Conservation (phyloP, 2,329 filamentous ascomycete genomes). For the Colletotrichum camelliae region DNA sequence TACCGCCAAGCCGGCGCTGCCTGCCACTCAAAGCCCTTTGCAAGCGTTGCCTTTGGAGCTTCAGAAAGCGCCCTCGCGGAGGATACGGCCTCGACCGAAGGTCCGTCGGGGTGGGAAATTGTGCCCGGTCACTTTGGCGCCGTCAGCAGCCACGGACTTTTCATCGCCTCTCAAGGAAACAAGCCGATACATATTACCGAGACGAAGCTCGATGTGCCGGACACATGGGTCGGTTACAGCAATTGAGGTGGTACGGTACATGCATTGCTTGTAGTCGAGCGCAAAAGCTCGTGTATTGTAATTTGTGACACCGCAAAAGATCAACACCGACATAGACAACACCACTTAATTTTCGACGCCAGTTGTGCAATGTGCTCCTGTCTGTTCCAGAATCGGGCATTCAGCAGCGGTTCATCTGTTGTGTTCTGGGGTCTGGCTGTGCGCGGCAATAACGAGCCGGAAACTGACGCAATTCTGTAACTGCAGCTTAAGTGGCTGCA, state of each 20-base stretch:
- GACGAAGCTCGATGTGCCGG: slow-evolving; percentile 56
- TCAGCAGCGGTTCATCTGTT: neutral
- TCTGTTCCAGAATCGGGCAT: neutral
- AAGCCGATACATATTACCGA: neutral
- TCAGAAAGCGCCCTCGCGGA: slow-evolving; percentile 22
- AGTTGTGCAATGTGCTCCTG: neutral
- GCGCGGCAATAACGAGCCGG: neutral
- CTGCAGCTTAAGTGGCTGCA: neutral
- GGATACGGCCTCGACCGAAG: neutral
- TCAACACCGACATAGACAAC: neutral
- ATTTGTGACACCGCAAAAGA: neutral
- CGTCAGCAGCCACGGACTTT: slow-evolving; percentile 65
- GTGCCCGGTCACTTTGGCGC: slow-evolving; percentile 62
- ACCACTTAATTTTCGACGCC: neutral
- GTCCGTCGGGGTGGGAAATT: slow-evolving; percentile 28
- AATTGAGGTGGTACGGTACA: neutral
- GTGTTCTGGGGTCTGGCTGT: neutral
- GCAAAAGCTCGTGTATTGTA: neutral
- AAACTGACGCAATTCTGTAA: slow-evolving; percentile 19
- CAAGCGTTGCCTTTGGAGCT: slow-evolving; percentile 38
- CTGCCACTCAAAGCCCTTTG: slow-evolving; percentile 4
- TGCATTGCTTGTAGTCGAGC: neutral
- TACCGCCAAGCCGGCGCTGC: slow-evolving; percentile 13
- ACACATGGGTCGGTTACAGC: slow-evolving; percentile 31
- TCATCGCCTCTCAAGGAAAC: slow-evolving; percentile 36